Evolutionary conservation across 1,284 basidiomycete species (phyloP), one percentile per base, ranked within the genome.

Genomic region (Cryptococcus sp.): DNA sequence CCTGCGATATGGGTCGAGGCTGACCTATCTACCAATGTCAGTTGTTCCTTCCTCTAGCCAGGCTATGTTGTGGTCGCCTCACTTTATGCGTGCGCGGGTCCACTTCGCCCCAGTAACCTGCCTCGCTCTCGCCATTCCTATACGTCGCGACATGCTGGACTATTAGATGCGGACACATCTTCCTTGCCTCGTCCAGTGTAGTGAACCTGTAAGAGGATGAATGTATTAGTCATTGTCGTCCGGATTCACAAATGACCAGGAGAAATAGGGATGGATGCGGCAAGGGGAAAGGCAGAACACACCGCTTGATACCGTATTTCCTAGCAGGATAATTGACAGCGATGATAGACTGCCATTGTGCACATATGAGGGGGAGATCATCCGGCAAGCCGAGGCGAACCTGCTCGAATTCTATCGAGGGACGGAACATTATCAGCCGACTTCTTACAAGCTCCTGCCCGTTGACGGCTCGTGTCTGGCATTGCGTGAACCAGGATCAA

Each of bases 241-340:
- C 27, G 8, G 31, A 35, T 35, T 2, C 10, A 35, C 8, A 8
- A 8, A 35, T 35, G 31, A 35, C 31, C 8, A 10, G 31, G 31
- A 35, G 2, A 10, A 35, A 8, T 39, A 47, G 3, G 16, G 35
- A 3, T 41, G 16, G 35, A 45, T 35, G 22, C 4, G 27, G n/a
- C 25, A 20, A n/a, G 48, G 31, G 8, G 54, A 27, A 49, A 68
- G 69, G 56, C 90, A 86, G 3, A 23, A 49, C 68, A 25, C 41
- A 73, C 69, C 93, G 81, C 20, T 90, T 91, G 70, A 99, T 94
- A 3, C 89, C 94, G 69, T 84, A 95, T 70, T 87, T 87, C 57
- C 95, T 84, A 0, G 96, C 95, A 3, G 93, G 89, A 74, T 99
- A 99, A 78, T 94, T 96, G 63, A 99, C 90, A 0, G 96, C 96